Evolutionary conservation across 108 stramenopile genomes (phyloP).

Genomic region (Seminavis robusta): DNA sequence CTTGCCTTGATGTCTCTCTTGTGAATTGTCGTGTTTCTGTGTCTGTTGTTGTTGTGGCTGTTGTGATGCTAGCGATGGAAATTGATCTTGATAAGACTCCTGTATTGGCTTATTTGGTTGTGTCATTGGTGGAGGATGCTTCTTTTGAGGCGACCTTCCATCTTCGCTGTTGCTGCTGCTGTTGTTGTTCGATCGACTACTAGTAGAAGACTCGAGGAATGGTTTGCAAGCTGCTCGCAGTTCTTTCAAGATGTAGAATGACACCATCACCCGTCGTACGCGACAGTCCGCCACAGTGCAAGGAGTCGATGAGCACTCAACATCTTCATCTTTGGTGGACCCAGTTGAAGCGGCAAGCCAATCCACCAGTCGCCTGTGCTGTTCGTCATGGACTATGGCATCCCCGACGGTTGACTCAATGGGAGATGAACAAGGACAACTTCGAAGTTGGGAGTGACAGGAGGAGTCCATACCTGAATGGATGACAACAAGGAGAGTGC

Average conservation of each 20-base stretch:
- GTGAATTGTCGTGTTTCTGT: background rate
- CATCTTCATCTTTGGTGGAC: too few species aligned
- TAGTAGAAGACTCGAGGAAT: conserved; percentile 40
- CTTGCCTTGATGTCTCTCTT: background rate
- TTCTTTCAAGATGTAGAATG: conserved; percentile 66
- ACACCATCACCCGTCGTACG: too few species aligned
- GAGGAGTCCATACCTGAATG: too few species aligned
- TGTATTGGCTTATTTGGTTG: conserved; percentile 12
- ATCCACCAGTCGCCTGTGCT: too few species aligned
- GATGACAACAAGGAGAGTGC: too few species aligned
- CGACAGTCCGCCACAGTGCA: too few species aligned
- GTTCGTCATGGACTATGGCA: too few species aligned
- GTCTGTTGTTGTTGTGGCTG: background rate
- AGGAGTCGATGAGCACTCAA: too few species aligned
- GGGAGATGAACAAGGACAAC: too few species aligned
- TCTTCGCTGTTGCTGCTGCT: background rate
- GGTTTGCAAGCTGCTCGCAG: conserved; percentile 75
- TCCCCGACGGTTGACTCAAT: too few species aligned
- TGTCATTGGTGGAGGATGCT: conserved; percentile 35
- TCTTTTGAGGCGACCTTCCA: conserved; percentile 21
- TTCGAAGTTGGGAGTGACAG: too few species aligned
- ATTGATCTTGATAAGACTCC: conserved; percentile 8
- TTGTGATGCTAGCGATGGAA: background rate
- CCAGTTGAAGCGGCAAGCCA: too few species aligned
- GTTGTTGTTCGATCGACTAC: background rate